Conservation (phyloP, 1,284 basidiomycete species). For the Leccinum angustisporum region DNA sequence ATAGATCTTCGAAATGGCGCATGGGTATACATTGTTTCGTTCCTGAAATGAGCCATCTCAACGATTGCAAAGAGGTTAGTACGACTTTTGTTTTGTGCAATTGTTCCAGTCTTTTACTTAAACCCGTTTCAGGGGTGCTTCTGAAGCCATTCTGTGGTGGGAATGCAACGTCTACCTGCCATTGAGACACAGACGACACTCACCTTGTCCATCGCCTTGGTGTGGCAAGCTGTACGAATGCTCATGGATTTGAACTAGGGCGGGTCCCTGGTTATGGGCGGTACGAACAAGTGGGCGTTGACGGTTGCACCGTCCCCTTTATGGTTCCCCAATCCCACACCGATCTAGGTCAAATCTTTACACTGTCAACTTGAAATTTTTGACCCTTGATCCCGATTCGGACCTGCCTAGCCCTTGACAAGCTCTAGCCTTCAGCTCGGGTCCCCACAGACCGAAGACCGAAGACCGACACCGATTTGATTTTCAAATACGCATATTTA, state of each 20-base stretch:
- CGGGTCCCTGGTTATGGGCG: background rate
- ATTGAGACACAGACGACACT: background rate
- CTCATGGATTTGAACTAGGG: background rate
- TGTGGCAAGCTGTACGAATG: background rate
- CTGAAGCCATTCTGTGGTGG: background rate
- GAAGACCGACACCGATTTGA: slow-evolving; percentile 1
- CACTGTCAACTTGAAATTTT: background rate
- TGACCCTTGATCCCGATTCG: slow-evolving; percentile 5
- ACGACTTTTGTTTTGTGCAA: background rate
- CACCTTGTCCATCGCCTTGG: background rate
- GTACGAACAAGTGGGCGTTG: background rate
- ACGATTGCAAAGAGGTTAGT: background rate
- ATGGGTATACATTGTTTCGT: background rate
- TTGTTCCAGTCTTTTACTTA: background rate
- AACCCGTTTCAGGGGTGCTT: background rate
- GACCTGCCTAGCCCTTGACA: slow-evolving; percentile 3
- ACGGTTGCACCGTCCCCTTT: background rate
- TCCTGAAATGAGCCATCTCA: background rate
- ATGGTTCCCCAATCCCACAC: background rate
- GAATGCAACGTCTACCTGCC: background rate
- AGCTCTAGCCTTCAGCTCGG: slow-evolving; percentile 4
- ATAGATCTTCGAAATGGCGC: background rate
- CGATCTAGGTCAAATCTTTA: slow-evolving; percentile 3
- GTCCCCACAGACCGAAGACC: background rate
- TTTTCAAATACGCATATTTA: slow-evolving; percentile 21